Conservation (phyloP, 192 early-diverging fungal genomes). For the Backusella liffmaniae region DNA sequence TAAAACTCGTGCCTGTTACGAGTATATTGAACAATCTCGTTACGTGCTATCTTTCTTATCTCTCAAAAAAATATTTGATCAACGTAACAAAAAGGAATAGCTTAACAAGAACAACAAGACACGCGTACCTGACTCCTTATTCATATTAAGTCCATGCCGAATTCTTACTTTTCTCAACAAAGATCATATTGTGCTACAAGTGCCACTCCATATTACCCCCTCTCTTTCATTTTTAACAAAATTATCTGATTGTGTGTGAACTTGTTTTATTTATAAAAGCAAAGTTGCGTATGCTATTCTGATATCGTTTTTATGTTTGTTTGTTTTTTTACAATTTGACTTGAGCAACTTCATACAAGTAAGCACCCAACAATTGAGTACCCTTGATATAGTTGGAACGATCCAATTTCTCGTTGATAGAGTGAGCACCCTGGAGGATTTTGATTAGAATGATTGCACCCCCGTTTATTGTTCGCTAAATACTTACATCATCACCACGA, state of each 20-base stretch:
- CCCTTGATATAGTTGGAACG: slow-evolving; percentile 91
- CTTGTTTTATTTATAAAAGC: slow-evolving; percentile 7
- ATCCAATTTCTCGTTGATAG: slow-evolving; percentile 97
- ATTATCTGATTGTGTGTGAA: neutral
- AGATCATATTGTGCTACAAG: neutral
- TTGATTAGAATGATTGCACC: neutral
- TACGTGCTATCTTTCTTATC: neutral
- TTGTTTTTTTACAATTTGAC: neutral
- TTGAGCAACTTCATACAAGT: slow-evolving; percentile 84
- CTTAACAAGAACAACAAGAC: neutral
- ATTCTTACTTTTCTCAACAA: neutral
- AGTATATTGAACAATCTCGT: neutral
- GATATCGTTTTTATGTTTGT: neutral
- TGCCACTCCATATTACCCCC: neutral
- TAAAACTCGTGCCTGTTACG: no score
- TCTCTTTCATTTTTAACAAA: neutral
- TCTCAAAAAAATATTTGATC: neutral
- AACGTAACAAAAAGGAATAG: neutral
- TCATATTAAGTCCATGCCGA: neutral
- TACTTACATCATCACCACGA: slow-evolving; percentile 71
- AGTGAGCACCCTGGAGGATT: slow-evolving; percentile 80
- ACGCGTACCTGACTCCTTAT: neutral
- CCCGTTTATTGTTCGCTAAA: neutral
- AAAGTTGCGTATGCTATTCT: neutral
- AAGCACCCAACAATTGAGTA: slow-evolving; percentile 90